Percentiles rank a stretch among this genome's conserved stretches.
phyloP scores from a whole-genome alignment of 495 filamentous ascomycete genomes.

The Penicillium desertorum region DNA sequence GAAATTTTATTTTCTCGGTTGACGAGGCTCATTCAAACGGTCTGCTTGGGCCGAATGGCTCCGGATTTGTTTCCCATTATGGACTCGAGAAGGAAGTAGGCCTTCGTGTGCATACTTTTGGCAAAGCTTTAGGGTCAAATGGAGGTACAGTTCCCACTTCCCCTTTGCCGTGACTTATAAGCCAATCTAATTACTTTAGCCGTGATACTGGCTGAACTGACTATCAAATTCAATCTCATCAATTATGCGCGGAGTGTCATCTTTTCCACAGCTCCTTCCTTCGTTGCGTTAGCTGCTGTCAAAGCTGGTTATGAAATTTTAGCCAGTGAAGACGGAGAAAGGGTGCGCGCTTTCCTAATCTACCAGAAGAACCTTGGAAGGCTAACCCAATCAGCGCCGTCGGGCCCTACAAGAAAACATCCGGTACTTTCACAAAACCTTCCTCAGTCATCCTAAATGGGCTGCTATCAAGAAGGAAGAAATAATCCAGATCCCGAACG shows the following conservation, averaged over 20 bases:
- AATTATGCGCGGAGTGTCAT: constrained; percentile 38
- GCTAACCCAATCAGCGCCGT: neutral
- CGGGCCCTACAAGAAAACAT: neutral
- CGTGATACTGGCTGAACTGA: constrained; percentile 23
- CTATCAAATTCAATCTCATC: constrained; percentile 24
- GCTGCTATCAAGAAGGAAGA: neutral
- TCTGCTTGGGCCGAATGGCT: constrained; percentile 54
- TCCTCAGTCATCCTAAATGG: no score
- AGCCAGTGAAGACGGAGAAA: constrained; percentile 12
- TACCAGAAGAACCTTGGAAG: neutral
- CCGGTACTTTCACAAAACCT: neutral
- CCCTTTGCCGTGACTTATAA: no score
- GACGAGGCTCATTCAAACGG: constrained; percentile 71
- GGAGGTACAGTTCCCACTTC: constrained; percentile 48
- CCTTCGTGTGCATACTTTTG: constrained; percentile 60
- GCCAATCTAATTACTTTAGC: constrained; percentile 15
- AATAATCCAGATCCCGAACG: neutral
- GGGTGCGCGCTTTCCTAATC: neutral
- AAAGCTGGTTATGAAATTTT: constrained; percentile 31
- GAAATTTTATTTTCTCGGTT: constrained; percentile 59
- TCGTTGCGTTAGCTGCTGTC: constrained; percentile 35
- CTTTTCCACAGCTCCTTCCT: constrained; percentile 36
- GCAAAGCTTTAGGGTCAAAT: constrained; percentile 62
- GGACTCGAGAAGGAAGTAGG: constrained; percentile 50
- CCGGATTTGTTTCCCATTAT: constrained; percentile 57